Conservation (phyloP, 1,284 basidiomycete genomes). For the Schizopora paradoxa region DNA sequence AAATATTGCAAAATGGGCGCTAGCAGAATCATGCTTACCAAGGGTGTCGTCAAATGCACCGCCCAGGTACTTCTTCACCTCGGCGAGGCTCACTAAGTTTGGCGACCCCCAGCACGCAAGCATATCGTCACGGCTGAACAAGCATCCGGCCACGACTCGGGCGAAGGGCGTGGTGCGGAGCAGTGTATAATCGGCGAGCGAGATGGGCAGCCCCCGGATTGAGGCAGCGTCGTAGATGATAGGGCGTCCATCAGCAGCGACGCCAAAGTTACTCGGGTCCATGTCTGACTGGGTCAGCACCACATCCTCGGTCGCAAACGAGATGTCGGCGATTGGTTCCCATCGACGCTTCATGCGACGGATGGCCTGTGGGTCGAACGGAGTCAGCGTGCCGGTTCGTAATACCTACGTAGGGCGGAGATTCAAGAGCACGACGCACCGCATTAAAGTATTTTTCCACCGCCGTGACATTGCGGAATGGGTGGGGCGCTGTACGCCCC, state of each 20-base stretch:
- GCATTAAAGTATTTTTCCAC: conserved; percentile 24
- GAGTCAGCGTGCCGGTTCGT: no score
- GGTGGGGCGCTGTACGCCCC: conserved; percentile 23
- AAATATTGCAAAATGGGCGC: no score
- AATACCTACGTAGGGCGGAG: no score
- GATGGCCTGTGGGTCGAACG: conserved; percentile 8
- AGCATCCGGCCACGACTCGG: conserved; percentile 6
- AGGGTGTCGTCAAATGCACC: no score
- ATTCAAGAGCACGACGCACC: conserved; percentile 21
- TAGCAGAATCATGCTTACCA: no score
- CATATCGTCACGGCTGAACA: conserved; percentile 1
- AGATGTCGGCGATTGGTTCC: conserved; percentile 15
- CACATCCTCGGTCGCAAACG: conserved; percentile 21
- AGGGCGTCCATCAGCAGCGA: conserved; percentile 23
- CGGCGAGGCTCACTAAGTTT: no score
- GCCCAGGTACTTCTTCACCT: no score
- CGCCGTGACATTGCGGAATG: conserved; percentile 23
- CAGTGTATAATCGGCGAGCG: conserved; percentile 22
- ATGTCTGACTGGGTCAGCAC: conserved; percentile 30
- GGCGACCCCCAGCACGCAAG: no score
- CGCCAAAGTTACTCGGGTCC: conserved; percentile 25
- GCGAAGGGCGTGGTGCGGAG: conserved; percentile 10
- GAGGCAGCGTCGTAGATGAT: conserved; percentile 26
- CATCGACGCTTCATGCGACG: background rate
- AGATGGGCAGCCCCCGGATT: conserved; percentile 25